Base-by-base conservation (phyloP, 495 filamentous ascomycete species). In the Aspergillus olivimuriae region DNA sequence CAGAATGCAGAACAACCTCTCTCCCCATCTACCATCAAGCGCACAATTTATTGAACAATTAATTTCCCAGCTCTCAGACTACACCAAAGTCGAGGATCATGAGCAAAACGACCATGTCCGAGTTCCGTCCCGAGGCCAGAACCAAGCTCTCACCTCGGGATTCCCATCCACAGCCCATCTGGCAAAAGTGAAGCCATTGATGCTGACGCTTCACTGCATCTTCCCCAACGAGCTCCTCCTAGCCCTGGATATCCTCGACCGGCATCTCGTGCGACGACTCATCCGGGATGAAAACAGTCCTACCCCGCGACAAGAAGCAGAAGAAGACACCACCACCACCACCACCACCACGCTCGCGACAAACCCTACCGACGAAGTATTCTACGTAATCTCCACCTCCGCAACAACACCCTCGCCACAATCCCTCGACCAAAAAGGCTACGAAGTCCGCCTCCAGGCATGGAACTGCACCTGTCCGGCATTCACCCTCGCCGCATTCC, bases 381-480 rank as follows among this genome's bases (percentile, higher is more conserved):
- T 63, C 46, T 48, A 66, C 19, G 66, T 69, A 7, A 57, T 52
- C 24, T 78, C 55, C 64, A 74, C 70, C 53, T 74, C 65, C 56
- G 70, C 53, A 47, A 52, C 50, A 63, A 17, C 15, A n/a, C 37
- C 23, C 21, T 33, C 46, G 40, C 44, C 46, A 50, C 45, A 52
- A 22, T 39, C 45, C 39, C 52, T 46, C 42, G 46, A 44, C 45
- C 37, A 47, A 49, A 66, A 58, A 26, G 55, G 52, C 50, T 94
- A 95, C 63, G 74, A 84, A 51, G 86, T 94, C 18, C 75, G 80
- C 6, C 67, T 86, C 5, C 44, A 55, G 2, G 82, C 86, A n/a
- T 96, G 90, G 90, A 88, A 86, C 57, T 96, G 90, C 58, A 84
- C 78, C 8, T 96, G 90, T 70, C 82, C 87, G 1, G 81, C 80